Conservation (phyloP, 2,329 filamentous ascomycete genomes). For the Colletotrichum incanum region DNA sequence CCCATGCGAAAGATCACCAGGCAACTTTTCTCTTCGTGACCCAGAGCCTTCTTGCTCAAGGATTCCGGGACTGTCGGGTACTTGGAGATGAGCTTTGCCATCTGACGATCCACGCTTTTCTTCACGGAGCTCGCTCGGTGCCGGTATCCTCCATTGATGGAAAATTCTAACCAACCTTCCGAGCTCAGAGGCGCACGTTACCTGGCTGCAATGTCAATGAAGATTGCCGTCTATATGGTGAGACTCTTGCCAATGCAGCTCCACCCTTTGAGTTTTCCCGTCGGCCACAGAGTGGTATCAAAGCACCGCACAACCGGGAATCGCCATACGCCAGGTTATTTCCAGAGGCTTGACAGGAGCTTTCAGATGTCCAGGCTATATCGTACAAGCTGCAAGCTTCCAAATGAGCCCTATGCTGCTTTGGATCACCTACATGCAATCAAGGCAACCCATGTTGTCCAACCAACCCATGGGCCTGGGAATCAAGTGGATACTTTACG, state of each 20-base stretch:
- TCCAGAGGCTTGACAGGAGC: constrained; percentile 18
- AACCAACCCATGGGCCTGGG: constrained; percentile 36
- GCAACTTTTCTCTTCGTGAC: background rate
- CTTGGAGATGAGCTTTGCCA: background rate
- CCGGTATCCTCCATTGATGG: background rate
- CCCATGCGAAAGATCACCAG: background rate
- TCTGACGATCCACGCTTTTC: constrained; percentile 20
- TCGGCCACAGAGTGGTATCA: constrained; percentile 3
- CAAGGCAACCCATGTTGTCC: constrained; percentile 33
- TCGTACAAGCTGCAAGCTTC: constrained; percentile 41
- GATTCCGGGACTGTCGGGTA: constrained; percentile 22
- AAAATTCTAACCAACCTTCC: background rate
- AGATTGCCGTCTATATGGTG: background rate
- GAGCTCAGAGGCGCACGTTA: background rate
- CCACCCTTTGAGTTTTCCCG: background rate
- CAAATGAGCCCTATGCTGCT: constrained; percentile 32
- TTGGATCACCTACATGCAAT: constrained; percentile 33
- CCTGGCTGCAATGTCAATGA: background rate
- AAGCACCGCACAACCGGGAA: constrained; percentile 25
- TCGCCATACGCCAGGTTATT: constrained; percentile 25
- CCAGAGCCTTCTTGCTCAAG: background rate
- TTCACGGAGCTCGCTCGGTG: background rate
- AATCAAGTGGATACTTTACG: constrained; percentile 43
- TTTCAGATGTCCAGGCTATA: constrained; percentile 15
- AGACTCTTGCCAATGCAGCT: background rate